Conservation (phyloP, 2,329 filamentous ascomycete genomes). For the Tolypocladium tundrense region DNA sequence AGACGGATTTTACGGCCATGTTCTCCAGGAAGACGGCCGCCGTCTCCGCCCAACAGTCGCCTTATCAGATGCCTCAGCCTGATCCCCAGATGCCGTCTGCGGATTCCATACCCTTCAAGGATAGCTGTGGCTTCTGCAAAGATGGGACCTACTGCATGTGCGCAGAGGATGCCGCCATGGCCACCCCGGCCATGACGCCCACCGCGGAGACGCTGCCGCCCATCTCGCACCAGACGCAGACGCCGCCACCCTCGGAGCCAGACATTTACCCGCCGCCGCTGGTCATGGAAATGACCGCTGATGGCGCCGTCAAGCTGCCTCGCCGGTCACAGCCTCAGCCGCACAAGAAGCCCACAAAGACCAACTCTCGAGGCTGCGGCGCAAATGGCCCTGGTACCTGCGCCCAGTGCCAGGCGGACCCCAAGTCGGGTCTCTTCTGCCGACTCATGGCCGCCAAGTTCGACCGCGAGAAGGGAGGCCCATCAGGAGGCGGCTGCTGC, state of each 20-base stretch:
- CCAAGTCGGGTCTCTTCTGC: slow-evolving; percentile 74
- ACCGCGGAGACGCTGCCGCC: slow-evolving; percentile 27
- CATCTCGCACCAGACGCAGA: slow-evolving; percentile 39
- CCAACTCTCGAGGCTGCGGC: slow-evolving; percentile 36
- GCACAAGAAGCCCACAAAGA: slow-evolving; percentile 13
- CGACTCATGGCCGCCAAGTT: slow-evolving; percentile 64
- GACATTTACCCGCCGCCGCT: slow-evolving; percentile 42
- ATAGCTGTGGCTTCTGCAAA: slow-evolving; percentile 73
- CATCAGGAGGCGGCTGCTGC: slow-evolving; percentile 43
- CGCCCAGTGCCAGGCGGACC: slow-evolving; percentile 66
- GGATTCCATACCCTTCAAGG: slow-evolving; percentile 38
- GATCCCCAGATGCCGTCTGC: slow-evolving; percentile 21
- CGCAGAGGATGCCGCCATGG: slow-evolving; percentile 45
- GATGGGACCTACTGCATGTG: slow-evolving; percentile 77
- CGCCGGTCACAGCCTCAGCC: slow-evolving; percentile 20
- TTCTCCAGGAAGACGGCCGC: slow-evolving; percentile 39
- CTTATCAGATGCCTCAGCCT: slow-evolving; percentile 1
- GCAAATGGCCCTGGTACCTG: slow-evolving; percentile 68
- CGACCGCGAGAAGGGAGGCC: slow-evolving; percentile 27
- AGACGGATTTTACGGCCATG: slow-evolving; percentile 64
- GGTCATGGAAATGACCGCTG: slow-evolving; percentile 49
- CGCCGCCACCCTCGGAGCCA: slow-evolving; percentile 50
- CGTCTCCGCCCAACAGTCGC: not conserved
- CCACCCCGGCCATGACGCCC: slow-evolving; percentile 27
- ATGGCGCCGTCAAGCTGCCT: slow-evolving; percentile 51